A percentile compares a stretch with the other conserved stretches of the same genome.
Conservation (phyloP, 2,329 filamentous ascomycete species). For the Aquanectria penicillioides region DNA sequence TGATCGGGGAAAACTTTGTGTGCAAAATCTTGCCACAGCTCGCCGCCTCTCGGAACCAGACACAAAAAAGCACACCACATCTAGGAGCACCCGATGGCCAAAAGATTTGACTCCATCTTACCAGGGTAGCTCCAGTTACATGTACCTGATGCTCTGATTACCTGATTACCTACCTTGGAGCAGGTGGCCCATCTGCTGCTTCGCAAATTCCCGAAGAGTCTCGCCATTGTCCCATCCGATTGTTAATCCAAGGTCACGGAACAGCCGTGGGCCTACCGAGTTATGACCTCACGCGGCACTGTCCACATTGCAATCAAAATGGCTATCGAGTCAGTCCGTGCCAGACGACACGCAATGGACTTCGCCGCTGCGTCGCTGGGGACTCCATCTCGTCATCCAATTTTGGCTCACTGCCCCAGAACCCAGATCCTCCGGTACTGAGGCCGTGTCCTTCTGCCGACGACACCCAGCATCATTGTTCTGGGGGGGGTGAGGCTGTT, state of each 20-base stretch:
- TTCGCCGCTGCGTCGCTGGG: conserved; percentile 1
- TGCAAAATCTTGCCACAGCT: conserved; percentile 17
- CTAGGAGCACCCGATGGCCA: conserved; percentile 10
- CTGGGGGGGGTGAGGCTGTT: conserved; percentile 17
- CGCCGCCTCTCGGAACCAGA: conserved; percentile 9
- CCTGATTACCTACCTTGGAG: conserved; percentile 10
- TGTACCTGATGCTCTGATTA: no score
- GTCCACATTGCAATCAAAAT: no score
- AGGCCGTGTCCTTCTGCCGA: conserved; percentile 11
- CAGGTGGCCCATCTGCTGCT: conserved; percentile 15
- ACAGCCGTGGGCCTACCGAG: conserved; percentile 22
- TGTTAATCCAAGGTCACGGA: conserved; percentile 33
- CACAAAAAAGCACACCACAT: conserved; percentile 21
- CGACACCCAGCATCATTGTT: neutral
- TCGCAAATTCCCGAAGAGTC: conserved; percentile 28
- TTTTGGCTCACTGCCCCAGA: conserved; percentile 23
- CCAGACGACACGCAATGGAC: conserved; percentile 21
- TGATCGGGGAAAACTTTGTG: conserved; percentile 9
- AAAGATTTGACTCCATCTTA: conserved; percentile 12
- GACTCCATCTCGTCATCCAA: conserved; percentile 2
- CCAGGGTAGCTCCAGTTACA: conserved; percentile 6
- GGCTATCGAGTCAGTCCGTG: conserved; percentile 22
- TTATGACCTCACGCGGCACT: conserved; percentile 34
- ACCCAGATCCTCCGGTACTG: conserved; percentile 10
- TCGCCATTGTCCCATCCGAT: conserved; percentile 36